These are phyloP conservation scores for Trichoderma lentiforme DNA, from an alignment of 2,329 filamentous ascomycete genomes.

Conservation along the genomic window DNA sequence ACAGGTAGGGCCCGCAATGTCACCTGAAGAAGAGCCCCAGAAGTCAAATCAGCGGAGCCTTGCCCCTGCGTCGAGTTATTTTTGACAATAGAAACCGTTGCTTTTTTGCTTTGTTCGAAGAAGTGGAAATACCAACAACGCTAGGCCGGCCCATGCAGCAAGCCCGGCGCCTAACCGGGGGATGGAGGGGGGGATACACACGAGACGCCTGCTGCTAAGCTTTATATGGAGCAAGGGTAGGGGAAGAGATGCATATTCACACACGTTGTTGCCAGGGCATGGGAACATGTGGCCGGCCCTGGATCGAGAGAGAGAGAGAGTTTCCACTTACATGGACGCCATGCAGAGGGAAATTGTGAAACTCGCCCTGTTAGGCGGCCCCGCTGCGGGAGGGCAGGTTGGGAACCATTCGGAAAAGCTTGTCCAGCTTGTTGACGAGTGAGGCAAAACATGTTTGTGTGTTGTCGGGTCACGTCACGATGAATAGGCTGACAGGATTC, in stretches of 20 bases:
- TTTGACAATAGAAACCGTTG: background rate
- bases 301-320: background rate
- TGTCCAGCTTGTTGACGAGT: background rate
- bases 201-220: background rate
- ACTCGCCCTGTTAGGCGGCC: background rate
- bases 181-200: background rate
- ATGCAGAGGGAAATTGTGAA: background rate
- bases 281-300: background rate
- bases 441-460: background rate
- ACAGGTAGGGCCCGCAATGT: background rate
- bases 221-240: background rate
- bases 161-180: background rate
- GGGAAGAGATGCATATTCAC: background rate
- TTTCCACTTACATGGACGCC: background rate
- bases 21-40: slow-evolving; percentile 9
- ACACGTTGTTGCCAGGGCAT: background rate
- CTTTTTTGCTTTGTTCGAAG: background rate
- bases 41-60: slow-evolving; percentile 1
- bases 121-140: background rate
- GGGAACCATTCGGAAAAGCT: background rate
- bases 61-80: slow-evolving; percentile 2
- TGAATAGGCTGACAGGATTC: background rate
- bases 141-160: slow-evolving; percentile 1
- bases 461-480: background rate
- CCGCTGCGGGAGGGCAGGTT: background rate